Conservation (phyloP, 768 basidiomycete genomes). For the Ramaria sp. region DNA sequence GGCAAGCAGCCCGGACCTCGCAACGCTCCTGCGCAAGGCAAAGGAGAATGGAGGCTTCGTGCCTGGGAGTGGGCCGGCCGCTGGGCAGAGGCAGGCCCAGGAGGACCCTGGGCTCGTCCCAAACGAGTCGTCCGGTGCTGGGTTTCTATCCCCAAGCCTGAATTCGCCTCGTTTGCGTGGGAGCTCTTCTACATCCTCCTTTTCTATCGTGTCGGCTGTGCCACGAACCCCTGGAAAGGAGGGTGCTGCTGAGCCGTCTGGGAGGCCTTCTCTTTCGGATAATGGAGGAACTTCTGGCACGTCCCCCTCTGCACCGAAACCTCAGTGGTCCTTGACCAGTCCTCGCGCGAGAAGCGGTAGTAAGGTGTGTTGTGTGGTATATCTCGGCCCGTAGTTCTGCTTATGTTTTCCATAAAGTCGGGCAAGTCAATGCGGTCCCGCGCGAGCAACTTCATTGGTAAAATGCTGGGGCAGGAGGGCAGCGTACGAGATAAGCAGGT, state of each 20-base stretch:
- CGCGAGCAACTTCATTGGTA: conserved; percentile 71
- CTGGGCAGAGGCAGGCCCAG: too few relatives aligned
- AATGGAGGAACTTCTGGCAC: conserved; percentile 6
- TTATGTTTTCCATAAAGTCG: conserved; percentile 22
- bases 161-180: conserved; percentile 1
- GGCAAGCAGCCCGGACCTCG: conserved; percentile 85
- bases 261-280: neutral
- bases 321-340: conserved; percentile 41
- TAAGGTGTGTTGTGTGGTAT: conserved; percentile 33
- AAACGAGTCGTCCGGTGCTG: neutral
- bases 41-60: conserved; percentile 52
- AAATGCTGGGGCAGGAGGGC: conserved; percentile 59
- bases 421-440: conserved; percentile 40
- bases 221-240: neutral
- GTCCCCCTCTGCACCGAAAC: conserved; percentile 21
- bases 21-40: conserved; percentile 75
- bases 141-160: conserved; percentile 3
- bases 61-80: too few relatives aligned
- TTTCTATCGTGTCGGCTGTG: neutral
- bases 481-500: conserved; percentile 59
- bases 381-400: conserved; percentile 1
- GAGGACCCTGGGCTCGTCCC: too few relatives aligned
- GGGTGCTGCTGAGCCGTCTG: neutral
- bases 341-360: conserved; percentile 28
- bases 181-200: conserved; percentile 7